These are phyloP conservation scores for Aspergillus neotritici DNA, from an alignment of 2,329 filamentous ascomycete genomes.

Conservation along the genomic window DNA sequence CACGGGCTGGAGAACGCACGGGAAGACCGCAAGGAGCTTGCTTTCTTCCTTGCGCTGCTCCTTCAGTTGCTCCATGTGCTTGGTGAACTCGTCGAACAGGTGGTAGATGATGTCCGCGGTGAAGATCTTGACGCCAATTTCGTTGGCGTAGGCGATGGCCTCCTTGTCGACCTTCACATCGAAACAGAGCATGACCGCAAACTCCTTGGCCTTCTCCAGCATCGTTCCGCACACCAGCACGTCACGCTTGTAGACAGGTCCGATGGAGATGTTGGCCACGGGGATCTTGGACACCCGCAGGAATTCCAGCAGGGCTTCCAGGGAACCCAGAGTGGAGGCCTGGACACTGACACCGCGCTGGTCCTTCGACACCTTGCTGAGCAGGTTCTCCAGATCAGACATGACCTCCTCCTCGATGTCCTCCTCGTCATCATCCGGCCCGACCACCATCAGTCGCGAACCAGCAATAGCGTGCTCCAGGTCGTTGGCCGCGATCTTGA, in stretches of 20 bases:
- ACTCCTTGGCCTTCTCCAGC: conserved; percentile 92
- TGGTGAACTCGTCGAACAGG: conserved; percentile 92
- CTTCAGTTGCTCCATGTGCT: conserved; percentile 80
- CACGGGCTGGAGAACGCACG: conserved; percentile 81
- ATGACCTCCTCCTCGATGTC: conserved; percentile 96
- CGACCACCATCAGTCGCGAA: conserved; percentile 88
- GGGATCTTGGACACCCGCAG: conserved; percentile 93
- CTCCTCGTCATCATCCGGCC: conserved; percentile 91
- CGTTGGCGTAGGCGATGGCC: conserved; percentile 81
- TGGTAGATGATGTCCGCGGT: conserved; percentile 99
- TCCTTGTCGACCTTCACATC: conserved; percentile 99
- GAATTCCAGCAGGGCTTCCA: conserved; percentile 95
- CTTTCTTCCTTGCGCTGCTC: conserved; percentile 95
- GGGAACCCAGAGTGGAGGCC: conserved; percentile 91
- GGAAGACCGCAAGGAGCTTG: conserved; percentile 94
- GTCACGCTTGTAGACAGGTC: conserved; percentile 95
- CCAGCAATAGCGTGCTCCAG: conserved; percentile 95
- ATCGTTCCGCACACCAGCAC: conserved; percentile 91
- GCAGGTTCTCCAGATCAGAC: conserved; percentile 83
- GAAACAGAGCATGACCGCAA: conserved; percentile 99
- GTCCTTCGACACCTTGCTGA: conserved; percentile 85
- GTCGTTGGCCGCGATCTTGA: conserved; percentile 96
- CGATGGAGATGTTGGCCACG: conserved; percentile 93
- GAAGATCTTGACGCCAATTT: conserved; percentile 95
- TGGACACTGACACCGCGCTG: conserved; percentile 95